A percentile compares a stretch with the other conserved stretches of the same genome.
phyloP scores from a whole-genome alignment of 768 basidiomycete species.

The Tricholoma saponaceum region DNA sequence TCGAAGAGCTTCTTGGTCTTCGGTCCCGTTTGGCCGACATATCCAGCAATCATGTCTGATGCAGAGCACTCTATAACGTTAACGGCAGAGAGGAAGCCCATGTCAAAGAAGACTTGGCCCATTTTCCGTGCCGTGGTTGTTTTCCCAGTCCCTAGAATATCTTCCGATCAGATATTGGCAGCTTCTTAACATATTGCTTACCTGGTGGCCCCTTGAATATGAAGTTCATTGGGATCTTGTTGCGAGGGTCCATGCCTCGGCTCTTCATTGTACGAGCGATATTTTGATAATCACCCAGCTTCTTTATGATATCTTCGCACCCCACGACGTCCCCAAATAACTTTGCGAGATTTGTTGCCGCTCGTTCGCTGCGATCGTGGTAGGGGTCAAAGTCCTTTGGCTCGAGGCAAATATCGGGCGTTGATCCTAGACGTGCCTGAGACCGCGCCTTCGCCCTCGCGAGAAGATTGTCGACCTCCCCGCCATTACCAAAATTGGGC shows the following conservation, averaged over 20 bases:
- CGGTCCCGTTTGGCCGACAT: constrained; percentile 68
- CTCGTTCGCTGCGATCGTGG: constrained; percentile 43
- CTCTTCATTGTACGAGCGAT: constrained; percentile 40
- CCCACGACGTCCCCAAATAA: constrained; percentile 65
- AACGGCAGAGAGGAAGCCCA: constrained; percentile 43
- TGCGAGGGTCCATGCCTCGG: constrained; percentile 37
- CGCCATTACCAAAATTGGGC: constrained; percentile 64
- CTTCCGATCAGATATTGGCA: not conserved
- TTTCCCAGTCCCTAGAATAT: constrained; percentile 51
- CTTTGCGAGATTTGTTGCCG: constrained; percentile 46
- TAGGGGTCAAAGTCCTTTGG: constrained; percentile 63
- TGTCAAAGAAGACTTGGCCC: constrained; percentile 59
- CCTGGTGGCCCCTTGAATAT: constrained; percentile 74
- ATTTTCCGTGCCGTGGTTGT: constrained; percentile 60
- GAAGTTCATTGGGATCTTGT: constrained; percentile 61
- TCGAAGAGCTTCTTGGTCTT: constrained; percentile 58
- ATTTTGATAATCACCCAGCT: constrained; percentile 47
- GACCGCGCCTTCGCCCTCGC: constrained; percentile 44
- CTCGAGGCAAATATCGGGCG: constrained; percentile 40
- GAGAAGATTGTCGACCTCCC: constrained; percentile 60
- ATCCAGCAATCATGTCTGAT: constrained; percentile 64
- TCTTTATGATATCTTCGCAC: constrained; percentile 47
- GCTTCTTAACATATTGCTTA: constrained; percentile 14
- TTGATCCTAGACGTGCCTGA: constrained; percentile 33
- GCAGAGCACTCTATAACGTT: constrained; percentile 68